phyloP scores from a whole-genome alignment of 768 basidiomycete species.

The Boletus sp. region DNA sequence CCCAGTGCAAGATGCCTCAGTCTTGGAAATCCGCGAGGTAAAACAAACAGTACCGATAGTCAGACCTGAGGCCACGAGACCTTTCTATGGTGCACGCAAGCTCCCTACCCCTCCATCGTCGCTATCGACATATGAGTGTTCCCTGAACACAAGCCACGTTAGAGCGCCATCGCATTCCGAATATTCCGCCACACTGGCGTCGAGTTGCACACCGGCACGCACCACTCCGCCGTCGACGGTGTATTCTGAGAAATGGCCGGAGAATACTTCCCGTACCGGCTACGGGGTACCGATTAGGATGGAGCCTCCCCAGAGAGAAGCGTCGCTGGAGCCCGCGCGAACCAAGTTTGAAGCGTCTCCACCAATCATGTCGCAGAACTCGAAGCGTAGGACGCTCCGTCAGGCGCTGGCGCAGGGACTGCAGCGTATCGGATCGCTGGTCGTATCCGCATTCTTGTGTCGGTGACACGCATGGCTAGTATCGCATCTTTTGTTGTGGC shows the following conservation, averaged over 20 bases:
- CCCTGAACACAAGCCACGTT: slow-evolving; percentile 10
- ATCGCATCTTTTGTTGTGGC: slow-evolving; percentile 6
- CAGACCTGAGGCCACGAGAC: slow-evolving; percentile 20
- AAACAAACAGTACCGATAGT: slow-evolving; percentile 10
- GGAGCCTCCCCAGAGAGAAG: slow-evolving; percentile 21
- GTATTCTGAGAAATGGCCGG: slow-evolving; percentile 31
- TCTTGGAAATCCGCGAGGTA: slow-evolving; percentile 15
- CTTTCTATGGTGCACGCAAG: slow-evolving; percentile 26
- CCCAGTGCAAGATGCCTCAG: slow-evolving; percentile 19
- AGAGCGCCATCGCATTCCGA: slow-evolving; percentile 21
- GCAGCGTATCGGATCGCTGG: slow-evolving; percentile 28
- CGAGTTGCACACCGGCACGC: slow-evolving; percentile 29
- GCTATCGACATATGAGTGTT: slow-evolving; percentile 24
- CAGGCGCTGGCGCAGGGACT: slow-evolving; percentile 23
- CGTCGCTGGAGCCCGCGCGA: slow-evolving; percentile 22
- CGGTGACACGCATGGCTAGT: slow-evolving; percentile 20
- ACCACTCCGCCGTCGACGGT: slow-evolving; percentile 28
- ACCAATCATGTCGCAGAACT: slow-evolving; percentile 19
- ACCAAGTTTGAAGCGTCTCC: slow-evolving; percentile 19
- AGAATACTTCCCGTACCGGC: slow-evolving; percentile 22
- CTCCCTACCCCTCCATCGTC: slow-evolving; percentile 32
- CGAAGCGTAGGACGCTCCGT: slow-evolving; percentile 24
- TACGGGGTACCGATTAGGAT: slow-evolving; percentile 21
- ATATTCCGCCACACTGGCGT: slow-evolving; percentile 24
- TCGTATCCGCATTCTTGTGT: slow-evolving; percentile 30